Evolutionary conservation across 164 flowering plant genomes (phyloP), one percentile per base, ranked within the genome.

Genomic region (Vitis cinerea): DNA sequence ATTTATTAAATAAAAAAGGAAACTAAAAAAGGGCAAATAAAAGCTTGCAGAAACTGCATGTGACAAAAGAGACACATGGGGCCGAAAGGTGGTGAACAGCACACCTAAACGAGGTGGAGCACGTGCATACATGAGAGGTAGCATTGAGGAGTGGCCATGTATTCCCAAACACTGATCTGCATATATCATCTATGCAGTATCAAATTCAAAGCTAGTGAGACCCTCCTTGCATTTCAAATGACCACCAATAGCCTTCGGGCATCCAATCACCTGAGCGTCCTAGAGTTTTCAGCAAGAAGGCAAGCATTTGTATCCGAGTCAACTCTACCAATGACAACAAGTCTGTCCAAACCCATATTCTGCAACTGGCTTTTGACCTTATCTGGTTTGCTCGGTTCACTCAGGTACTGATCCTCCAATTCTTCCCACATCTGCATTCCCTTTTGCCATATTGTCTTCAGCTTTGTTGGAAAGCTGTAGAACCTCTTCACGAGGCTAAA

Each of bases 101-200:
- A 23, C 27, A 1, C 27, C 27, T 23, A 1, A 23, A 23, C 27
- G 27, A 23, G 2, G 27, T 23, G 27, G 27, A 23, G 1, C 27
- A 23, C 27, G 27, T 23, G 27, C 27, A 23, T 23, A 2, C 27
- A 23, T 23, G 2, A 23, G 27, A 23, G 27, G 27, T 19, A 19
- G 23, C 23, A 1, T 19, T 23, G 27, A 23, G 27, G 2, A 0
- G 27, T 23, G 27, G 27, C 27, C 27, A 23, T 23, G 27, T 23
- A 85, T 90, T 86, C 44, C 94, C 90, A 30, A 90, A 87, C 94
- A 87, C 86, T 77, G n/a, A n/a, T 90, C 94, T 1, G 94, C 71
- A 81, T 88, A 90, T 53, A 90, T 84, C 92, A 88, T 19, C 1
- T 19, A 19, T 17, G 92, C 89, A 47, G 92, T 88, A 70, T 88